Evolutionary conservation across 345 rosid genomes (phyloP).

Genomic region (Hibiscus mutabilis): DNA sequence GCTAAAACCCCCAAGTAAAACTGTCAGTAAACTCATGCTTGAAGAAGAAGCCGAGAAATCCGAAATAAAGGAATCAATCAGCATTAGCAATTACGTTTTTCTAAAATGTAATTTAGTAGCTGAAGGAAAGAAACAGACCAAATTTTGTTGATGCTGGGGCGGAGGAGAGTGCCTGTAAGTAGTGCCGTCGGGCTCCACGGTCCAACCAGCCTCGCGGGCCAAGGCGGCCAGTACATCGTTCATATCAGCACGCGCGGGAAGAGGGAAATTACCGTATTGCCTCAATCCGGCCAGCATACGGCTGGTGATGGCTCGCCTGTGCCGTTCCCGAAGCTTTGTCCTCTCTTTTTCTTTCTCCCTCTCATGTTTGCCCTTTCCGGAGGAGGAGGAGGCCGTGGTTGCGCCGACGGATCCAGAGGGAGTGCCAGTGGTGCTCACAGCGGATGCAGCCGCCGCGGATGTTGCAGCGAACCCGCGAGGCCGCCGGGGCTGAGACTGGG

Average conservation of each 20-base stretch:
- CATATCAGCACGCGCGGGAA: conserved; percentile 99
- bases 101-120: neutral
- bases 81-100: neutral
- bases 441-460: conserved; percentile 37
- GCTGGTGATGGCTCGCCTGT: conserved; percentile 93
- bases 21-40: neutral
- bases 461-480: conserved; percentile 79
- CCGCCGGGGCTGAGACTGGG: conserved; percentile 44
- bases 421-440: conserved; percentile 20
- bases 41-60: neutral
- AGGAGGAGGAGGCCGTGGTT: conserved; percentile 13
- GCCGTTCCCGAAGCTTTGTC: conserved; percentile 93
- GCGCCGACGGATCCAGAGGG: conserved; percentile 16
- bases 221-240: conserved; percentile 96
- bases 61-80: neutral
- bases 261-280: conserved; percentile 89
- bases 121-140: conserved; percentile 35
- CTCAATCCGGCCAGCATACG: conserved; percentile 92
- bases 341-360: conserved; percentile 94
- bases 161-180: conserved; percentile 64
- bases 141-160: conserved; percentile 26
- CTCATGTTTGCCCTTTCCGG: conserved; percentile 73
- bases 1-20: neutral
- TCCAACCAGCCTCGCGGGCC: conserved; percentile 99
- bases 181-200: conserved; percentile 85